Evolutionary conservation across 495 filamentous ascomycete genomes (phyloP).

Genomic region (Daldinia caldariorum): DNA sequence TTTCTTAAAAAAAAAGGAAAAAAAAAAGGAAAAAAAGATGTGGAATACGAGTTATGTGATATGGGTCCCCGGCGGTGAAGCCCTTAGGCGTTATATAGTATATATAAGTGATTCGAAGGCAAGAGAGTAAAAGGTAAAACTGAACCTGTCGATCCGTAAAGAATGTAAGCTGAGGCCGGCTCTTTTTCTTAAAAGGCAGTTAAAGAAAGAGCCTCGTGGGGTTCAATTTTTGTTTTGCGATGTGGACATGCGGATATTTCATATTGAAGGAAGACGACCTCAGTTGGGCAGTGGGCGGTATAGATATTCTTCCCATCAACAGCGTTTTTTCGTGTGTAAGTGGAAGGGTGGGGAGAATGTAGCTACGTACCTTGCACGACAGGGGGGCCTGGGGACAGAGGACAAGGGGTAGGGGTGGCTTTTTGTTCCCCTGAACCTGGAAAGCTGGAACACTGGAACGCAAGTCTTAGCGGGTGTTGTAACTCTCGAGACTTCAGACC

Average conservation of each 20-base stretch:
- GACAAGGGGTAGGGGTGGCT: slow-evolving; percentile 15
- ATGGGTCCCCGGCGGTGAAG: slow-evolving; percentile 29
- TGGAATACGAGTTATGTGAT: not conserved
- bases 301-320: slow-evolving; percentile 29
- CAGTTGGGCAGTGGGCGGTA: slow-evolving; percentile 42
- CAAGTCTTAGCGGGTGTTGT: slow-evolving; percentile 43
- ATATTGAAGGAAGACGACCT: slow-evolving; percentile 19
- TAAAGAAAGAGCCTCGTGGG: slow-evolving; percentile 31
- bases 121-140: slow-evolving; percentile 24
- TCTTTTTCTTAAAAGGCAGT: slow-evolving; percentile 39
- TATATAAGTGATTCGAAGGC: no score
- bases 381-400: slow-evolving; percentile 9
- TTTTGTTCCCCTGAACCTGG: slow-evolving; percentile 47
- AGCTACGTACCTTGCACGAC: slow-evolving; percentile 38
- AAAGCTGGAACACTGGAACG: slow-evolving; percentile 45
- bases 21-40: no score
- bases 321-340: slow-evolving; percentile 26
- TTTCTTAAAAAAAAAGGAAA: no score
- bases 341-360: slow-evolving; percentile 28
- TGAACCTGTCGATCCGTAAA: slow-evolving; percentile 38
- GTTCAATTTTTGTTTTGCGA: slow-evolving; percentile 11
- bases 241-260: slow-evolving; percentile 25
- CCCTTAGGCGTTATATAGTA: slow-evolving; percentile 16
- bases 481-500: slow-evolving; percentile 39
- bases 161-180: slow-evolving; percentile 48